Conservation (phyloP, 257 asterid species). For the Fraxinus pennsylvanica region DNA sequence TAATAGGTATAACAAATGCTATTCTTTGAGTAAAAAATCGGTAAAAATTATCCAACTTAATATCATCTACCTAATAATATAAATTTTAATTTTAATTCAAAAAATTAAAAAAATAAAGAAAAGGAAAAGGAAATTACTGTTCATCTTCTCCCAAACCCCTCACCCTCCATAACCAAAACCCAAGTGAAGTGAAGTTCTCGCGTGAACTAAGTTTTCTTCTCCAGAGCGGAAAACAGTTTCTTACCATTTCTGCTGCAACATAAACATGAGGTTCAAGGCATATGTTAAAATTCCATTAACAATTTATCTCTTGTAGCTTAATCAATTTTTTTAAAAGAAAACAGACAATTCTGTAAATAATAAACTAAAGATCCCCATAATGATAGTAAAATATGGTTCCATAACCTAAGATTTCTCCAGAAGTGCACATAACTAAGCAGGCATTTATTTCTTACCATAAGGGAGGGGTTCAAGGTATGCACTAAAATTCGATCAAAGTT, state of each 20-base stretch:
- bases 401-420: neutral
- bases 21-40: too few species aligned
- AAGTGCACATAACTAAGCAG: neutral
- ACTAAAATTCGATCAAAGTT: neutral
- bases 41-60: too few species aligned
- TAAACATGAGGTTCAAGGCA: neutral
- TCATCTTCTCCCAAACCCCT: too few species aligned
- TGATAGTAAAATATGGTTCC: neutral
- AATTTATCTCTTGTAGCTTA: neutral
- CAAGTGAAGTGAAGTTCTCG: too few species aligned
- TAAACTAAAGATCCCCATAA: too few species aligned
- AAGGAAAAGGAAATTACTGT: too few species aligned
- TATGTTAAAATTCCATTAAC: neutral
- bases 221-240: neutral
- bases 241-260: neutral
- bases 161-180: too few species aligned
- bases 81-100: too few species aligned
- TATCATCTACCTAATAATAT: too few species aligned
- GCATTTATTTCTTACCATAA: neutral
- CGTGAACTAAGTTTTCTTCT: neutral
- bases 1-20: too few species aligned
- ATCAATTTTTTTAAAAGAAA: neutral
- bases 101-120: too few species aligned
- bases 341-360: neutral
- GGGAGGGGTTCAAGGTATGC: neutral